Conservation (phyloP, 2,329 filamentous ascomycete species). For the Fusarium subglutinans region DNA sequence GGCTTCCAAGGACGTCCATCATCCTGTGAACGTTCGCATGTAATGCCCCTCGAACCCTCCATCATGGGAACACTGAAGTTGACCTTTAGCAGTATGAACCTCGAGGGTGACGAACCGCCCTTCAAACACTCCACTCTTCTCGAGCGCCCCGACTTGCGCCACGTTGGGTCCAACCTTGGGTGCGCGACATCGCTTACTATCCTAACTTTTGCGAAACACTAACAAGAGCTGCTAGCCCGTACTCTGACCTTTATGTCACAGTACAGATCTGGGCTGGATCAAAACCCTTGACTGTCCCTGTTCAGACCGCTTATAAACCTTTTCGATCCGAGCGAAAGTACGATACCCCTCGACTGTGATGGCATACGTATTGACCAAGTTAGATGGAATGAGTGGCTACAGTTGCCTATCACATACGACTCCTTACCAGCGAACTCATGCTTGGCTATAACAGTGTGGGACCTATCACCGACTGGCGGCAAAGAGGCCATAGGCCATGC, state of each 20-base stretch:
- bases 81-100: conserved; percentile 53
- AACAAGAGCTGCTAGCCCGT: conserved; percentile 59
- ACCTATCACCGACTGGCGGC: conserved; percentile 82
- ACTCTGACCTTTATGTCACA: conserved; percentile 92
- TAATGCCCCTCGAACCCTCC: conserved; percentile 41
- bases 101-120: conserved; percentile 56
- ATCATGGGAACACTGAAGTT: conserved; percentile 6
- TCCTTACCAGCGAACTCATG: conserved; percentile 83
- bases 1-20: conserved; percentile 83
- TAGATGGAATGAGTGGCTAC: conserved; percentile 96
- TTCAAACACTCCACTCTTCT: conserved; percentile 74
- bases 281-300: conserved; percentile 89
- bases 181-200: conserved; percentile 45
- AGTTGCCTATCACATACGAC: conserved; percentile 84
- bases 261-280: conserved; percentile 95
- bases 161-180: conserved; percentile 87
- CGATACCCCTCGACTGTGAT: conserved; percentile 1
- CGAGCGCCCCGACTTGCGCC: conserved; percentile 79
- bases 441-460: conserved; percentile 94
- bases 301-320: conserved; percentile 91
- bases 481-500: conserved; percentile 77
- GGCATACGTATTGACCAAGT: conserved; percentile 15
- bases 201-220: conserved; percentile 26
- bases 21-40: conserved; percentile 75
- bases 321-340: conserved; percentile 79